phyloP scores from a whole-genome alignment of 139 green algal species.

The Coelastrella sp. region DNA sequence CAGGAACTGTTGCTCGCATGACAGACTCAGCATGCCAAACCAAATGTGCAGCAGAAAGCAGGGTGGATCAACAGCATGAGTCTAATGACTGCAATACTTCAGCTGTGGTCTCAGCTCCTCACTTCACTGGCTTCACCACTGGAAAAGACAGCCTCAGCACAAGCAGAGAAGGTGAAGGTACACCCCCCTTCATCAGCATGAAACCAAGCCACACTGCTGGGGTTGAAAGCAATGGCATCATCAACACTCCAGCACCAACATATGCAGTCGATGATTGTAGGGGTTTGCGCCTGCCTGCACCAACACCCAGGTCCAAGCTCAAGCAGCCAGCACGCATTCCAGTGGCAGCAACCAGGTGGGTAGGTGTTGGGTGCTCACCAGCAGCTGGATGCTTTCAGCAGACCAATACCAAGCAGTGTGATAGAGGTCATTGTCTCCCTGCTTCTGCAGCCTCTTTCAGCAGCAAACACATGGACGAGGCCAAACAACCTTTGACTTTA shows the following conservation, averaged over 20 bases:
- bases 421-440: not conserved
- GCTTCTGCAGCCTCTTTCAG: not conserved
- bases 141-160: not conserved
- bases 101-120: not conserved
- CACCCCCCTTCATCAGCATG: not conserved
- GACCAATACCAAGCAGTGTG: no score
- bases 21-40: not conserved
- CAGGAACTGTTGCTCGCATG: not conserved
- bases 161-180: not conserved
- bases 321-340: conserved; percentile 13
- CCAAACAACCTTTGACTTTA: no score
- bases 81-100: not conserved
- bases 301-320: conserved; percentile 40
- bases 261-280: not conserved
- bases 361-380: no score
- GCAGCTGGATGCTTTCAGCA: no score
- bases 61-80: not conserved
- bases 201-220: not conserved
- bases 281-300: not conserved
- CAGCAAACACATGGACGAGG: no score
- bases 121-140: conserved; percentile 17
- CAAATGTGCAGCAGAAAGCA: not conserved
- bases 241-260: not conserved
- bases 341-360: not conserved
- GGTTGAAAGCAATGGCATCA: not conserved